phyloP scores from a whole-genome alignment of 768 basidiomycete species.

The Crassisporium funariophilum region DNA sequence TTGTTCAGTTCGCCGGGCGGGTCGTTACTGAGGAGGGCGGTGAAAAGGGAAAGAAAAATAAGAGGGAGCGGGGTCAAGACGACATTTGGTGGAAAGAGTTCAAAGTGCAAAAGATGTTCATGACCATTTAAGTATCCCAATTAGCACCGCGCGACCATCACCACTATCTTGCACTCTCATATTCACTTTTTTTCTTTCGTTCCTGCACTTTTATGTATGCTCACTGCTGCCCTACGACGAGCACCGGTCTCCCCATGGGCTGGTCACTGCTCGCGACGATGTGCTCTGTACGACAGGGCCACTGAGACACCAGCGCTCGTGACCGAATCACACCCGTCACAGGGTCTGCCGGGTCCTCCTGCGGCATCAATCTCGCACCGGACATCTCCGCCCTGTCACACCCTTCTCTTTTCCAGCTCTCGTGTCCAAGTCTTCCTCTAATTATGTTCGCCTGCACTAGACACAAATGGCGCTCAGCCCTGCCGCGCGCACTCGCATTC shows the following conservation, averaged over 20 bases:
- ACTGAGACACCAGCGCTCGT: background rate
- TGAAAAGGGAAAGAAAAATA: slow-evolving; percentile 18
- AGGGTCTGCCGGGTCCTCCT: slow-evolving; percentile 2
- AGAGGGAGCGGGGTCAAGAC: slow-evolving; percentile 27
- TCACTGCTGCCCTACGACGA: background rate
- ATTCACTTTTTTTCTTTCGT: background rate
- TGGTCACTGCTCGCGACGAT: background rate
- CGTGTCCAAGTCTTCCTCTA: too few relatives aligned
- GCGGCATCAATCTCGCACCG: too few relatives aligned
- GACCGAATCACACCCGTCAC: slow-evolving; percentile 9
- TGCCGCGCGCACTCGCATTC: too few relatives aligned
- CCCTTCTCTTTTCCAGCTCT: too few relatives aligned
- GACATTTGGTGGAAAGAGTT: slow-evolving; percentile 27
- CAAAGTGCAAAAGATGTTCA: slow-evolving; percentile 6
- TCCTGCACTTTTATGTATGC: background rate
- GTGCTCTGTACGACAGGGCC: too few relatives aligned
- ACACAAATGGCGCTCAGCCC: too few relatives aligned
- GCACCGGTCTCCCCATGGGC: background rate
- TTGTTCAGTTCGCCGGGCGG: slow-evolving; percentile 14
- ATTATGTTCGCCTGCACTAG: too few relatives aligned
- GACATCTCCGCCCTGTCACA: too few relatives aligned
- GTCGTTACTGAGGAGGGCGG: slow-evolving; percentile 15
- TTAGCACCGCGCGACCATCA: slow-evolving; percentile 21
- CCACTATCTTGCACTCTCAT: slow-evolving; percentile 2
- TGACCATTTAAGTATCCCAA: slow-evolving; percentile 8